Conservation (phyloP, 225 moss, liverwort and hornwort species). For the Anthoceros angustus region DNA sequence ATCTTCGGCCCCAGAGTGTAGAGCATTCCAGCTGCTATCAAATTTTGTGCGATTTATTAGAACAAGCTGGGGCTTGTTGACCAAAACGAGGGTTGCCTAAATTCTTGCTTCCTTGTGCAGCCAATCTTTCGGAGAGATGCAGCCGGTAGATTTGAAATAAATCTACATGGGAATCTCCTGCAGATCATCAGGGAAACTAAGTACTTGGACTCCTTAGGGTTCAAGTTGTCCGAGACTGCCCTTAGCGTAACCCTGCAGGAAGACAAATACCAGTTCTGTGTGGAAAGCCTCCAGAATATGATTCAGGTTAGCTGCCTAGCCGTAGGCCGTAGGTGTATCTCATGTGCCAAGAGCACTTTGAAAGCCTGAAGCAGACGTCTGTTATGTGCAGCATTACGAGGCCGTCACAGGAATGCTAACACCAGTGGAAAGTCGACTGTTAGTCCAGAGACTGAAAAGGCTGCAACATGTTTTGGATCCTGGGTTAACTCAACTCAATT, state of each 20-base stretch:
- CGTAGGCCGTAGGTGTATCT: background rate
- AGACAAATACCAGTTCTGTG: slow-evolving; percentile 46
- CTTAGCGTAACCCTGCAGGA: slow-evolving; percentile 71
- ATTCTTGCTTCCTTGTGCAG: too few relatives aligned
- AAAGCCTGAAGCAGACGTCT: too few relatives aligned
- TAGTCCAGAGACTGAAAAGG: slow-evolving; percentile 24
- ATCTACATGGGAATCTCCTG: slow-evolving; percentile 28
- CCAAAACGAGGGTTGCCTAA: too few relatives aligned
- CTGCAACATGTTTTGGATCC: slow-evolving; percentile 64
- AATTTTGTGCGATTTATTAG: too few relatives aligned
- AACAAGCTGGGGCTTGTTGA: background rate
- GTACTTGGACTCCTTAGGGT: slow-evolving; percentile 78
- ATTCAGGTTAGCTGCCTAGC: slow-evolving; percentile 40
- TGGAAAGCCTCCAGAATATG: slow-evolving; percentile 62
- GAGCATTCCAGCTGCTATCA: background rate
- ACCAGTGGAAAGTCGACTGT: slow-evolving; percentile 34
- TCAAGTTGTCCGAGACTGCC: slow-evolving; percentile 63
- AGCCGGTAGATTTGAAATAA: slow-evolving; percentile 48
- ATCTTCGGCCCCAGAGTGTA: background rate
- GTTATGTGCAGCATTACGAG: slow-evolving; percentile 47
- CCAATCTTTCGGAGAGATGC: slow-evolving; percentile 34
- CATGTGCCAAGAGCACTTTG: too few relatives aligned
- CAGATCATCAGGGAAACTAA: slow-evolving; percentile 75
- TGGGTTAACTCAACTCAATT: slow-evolving; percentile 65
- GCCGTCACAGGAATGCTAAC: slow-evolving; percentile 41